Conservation (phyloP, 768 basidiomycete genomes). For the Sarcomyxa edulis region DNA sequence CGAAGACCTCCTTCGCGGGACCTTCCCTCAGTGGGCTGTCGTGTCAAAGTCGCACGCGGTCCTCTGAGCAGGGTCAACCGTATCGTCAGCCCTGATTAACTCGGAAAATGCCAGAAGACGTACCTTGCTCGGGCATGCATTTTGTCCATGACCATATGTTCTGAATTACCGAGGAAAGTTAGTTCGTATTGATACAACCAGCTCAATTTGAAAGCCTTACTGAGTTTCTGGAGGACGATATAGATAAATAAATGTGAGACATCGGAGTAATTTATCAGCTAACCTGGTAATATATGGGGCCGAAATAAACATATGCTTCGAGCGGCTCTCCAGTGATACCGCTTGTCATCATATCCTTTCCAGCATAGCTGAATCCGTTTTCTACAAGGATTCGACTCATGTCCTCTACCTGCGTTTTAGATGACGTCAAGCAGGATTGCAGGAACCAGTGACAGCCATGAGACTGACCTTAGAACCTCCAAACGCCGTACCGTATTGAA, state of each 20-base stretch:
- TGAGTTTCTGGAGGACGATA: slow-evolving; percentile 68
- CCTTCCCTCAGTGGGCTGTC: slow-evolving; percentile 97
- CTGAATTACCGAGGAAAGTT: slow-evolving; percentile 28
- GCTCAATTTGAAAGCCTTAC: slow-evolving; percentile 40
- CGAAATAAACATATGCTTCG: slow-evolving; percentile 97
- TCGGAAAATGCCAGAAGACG: slow-evolving; percentile 16
- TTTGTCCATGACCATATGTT: slow-evolving; percentile 99
- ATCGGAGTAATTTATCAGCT: slow-evolving; percentile 13
- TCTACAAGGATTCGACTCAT: slow-evolving; percentile 97
- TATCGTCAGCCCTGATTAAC: background rate
- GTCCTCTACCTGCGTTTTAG: slow-evolving; percentile 92
- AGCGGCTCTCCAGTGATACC: slow-evolving; percentile 97
- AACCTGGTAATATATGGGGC: slow-evolving; percentile 97
- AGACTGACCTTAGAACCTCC: slow-evolving; percentile 86
- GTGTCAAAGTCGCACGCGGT: slow-evolving; percentile 91
- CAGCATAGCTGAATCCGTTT: slow-evolving; percentile 92
- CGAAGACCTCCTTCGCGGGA: slow-evolving; percentile 96
- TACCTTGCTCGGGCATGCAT: slow-evolving; percentile 98
- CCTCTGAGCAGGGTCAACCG: slow-evolving; percentile 46
- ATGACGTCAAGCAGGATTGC: too few relatives aligned
- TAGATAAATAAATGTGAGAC: slow-evolving; percentile 11
- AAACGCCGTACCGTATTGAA: slow-evolving; percentile 95
- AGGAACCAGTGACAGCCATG: slow-evolving; percentile 1
- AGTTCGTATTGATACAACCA: too few relatives aligned
- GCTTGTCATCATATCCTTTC: slow-evolving; percentile 98